phyloP scores from a whole-genome alignment of 257 asterid species.

The Cynanchum wilfordii region DNA sequence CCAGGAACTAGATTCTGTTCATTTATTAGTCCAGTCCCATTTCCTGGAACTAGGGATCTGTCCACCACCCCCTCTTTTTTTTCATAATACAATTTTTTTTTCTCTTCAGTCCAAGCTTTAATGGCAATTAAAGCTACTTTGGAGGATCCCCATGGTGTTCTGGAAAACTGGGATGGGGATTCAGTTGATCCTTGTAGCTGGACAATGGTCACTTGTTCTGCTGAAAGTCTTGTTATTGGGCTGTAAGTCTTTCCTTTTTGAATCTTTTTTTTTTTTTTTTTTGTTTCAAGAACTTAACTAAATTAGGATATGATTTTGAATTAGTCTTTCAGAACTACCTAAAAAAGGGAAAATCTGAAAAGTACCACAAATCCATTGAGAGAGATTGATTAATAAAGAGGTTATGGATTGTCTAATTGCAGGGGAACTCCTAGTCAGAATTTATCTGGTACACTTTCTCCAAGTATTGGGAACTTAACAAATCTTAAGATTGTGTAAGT shows the following conservation, averaged over 20 bases:
- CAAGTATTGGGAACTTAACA: slow-evolving; percentile 83
- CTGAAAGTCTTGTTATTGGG: slow-evolving; percentile 81
- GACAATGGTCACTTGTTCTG: slow-evolving; percentile 94
- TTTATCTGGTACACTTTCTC: slow-evolving; percentile 76
- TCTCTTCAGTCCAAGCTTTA: slow-evolving; percentile 79
- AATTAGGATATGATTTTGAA: neutral
- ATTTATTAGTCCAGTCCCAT: neutral
- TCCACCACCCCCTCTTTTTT: neutral
- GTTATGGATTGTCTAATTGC: slow-evolving; percentile 40
- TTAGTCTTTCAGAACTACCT: neutral
- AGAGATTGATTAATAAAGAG: slow-evolving; percentile 18
- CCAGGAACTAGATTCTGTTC: neutral
- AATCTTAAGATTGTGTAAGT: slow-evolving; percentile 89
- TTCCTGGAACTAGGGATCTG: neutral
- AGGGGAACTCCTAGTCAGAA: slow-evolving; percentile 98
- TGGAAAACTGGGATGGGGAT: slow-evolving; percentile 92
- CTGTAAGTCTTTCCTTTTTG: slow-evolving; percentile 47
- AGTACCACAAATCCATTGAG: neutral
- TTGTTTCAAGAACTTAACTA: neutral
- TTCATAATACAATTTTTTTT: neutral
- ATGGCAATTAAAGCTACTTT: slow-evolving; percentile 68
- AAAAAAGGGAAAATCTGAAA: neutral
- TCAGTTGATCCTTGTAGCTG: slow-evolving; percentile 99
- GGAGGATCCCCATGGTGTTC: slow-evolving; percentile 91
- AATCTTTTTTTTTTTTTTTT: neutral